These are phyloP conservation scores for Colletotrichum graminicola DNA, from an alignment of 2,329 filamentous ascomycete species.

Conservation along the genomic window DNA sequence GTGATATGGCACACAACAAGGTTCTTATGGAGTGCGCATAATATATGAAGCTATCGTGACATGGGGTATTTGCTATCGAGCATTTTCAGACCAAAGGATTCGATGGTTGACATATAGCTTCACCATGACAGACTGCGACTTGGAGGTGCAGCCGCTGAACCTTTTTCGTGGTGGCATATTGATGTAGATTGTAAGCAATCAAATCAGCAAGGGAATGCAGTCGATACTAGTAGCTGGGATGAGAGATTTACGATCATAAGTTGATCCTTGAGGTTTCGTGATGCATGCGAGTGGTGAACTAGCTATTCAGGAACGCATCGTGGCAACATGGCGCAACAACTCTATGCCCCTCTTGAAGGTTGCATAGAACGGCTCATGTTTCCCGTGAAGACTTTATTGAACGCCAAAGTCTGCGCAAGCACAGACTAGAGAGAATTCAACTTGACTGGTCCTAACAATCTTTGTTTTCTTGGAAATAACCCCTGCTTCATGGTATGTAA, in stretches of 20 bases:
- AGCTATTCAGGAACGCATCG: neutral
- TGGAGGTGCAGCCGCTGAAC: neutral
- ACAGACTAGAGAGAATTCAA: neutral
- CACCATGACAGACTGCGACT: neutral
- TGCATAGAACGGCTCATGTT: neutral
- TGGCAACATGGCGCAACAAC: no score
- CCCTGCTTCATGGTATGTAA: neutral
- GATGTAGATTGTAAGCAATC: neutral
- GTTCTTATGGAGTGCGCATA: no score
- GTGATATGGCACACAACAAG: no score
- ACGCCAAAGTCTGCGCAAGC: neutral
- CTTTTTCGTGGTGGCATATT: neutral
- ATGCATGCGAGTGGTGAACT: no score
- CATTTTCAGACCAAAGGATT: neutral
- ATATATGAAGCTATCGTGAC: no score
- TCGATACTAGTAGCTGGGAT: neutral
- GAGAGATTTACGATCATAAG: no score
- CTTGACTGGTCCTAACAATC: no score
- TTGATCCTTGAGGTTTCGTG: neutral
- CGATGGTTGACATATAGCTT: neutral
- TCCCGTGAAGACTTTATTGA: no score
- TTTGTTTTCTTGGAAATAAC: no score
- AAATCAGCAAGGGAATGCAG: no score
- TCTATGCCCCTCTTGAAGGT: neutral
- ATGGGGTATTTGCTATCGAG: neutral